Base-by-base conservation (phyloP, 164 flowering plant species). In the Tinospora cordifolia region DNA sequence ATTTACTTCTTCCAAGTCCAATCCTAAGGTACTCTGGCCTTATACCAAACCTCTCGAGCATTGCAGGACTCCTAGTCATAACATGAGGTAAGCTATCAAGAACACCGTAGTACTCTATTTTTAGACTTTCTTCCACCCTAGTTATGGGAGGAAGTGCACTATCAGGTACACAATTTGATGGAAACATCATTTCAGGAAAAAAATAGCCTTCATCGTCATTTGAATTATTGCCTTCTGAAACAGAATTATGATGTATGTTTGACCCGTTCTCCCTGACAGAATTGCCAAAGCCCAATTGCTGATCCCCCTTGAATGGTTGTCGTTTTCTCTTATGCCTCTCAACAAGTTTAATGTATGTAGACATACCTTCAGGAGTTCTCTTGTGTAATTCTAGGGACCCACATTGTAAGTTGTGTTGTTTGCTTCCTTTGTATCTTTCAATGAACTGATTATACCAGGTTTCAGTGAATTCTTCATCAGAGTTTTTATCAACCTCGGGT, bases 21-120 rank as follows among this genome's bases (percentile, higher is more conserved):
- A 81, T 77, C 75, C 79, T 76, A 27, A 83, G 86, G 80, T 86
- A 81, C 59, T 90, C 96, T 63, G 93, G 88, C 79, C 82, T 86
- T 65, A 89, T 85, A 54, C 97, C 98, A 77, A 94, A 91, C 81
- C 93, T 88, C 83, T 94, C 99, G 62, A 90, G 86, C 96, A 88
- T 85, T 66, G 88, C 87, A 76, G 92, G 82, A 81, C 83, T 86
- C 81, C 83, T 84, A 71, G 92, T 81, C 75, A 78, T 73, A 57
- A 82, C 81, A 74, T 80, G 87, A 7, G 99, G 97, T 67, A 92
- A 83, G 75, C 81, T 83, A 80, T 95, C 99, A 78, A 95, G 82
- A 81, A 92, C 86, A 19, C 96, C 94, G 84, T 75, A 74, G 66
- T 82, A 81, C 74, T 90, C 88, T 34, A 87, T 62, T 72, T 86